Evolutionary conservation across 78 protist genomes (phyloP), one percentile per base, ranked within the genome.

Genomic region (Dictyostelium purpureum): DNA sequence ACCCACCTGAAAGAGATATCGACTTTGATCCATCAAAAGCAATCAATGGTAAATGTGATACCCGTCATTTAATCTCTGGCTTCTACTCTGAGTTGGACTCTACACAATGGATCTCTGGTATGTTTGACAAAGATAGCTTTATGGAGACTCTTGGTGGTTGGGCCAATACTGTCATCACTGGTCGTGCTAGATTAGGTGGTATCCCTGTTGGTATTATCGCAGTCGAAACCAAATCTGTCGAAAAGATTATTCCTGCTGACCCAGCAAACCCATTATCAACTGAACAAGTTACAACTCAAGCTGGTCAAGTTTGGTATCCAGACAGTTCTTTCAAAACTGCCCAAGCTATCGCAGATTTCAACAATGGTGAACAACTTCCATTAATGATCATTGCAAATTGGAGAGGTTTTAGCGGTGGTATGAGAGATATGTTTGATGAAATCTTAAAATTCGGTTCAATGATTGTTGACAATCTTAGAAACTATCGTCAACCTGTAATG

Each of bases 241-340:
- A 96, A 65, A 59, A 66, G 79, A 59, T 95, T 59, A 73, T 71
- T 90, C 99, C 63, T 87, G 99, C 95, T 2, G 99, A 99, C 45
- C 99, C 99, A 0, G 99, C 99, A 63, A 95, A 97, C 90, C 96
- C 96, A 40, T 87, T 76, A 18, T 94, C 97, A 9, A 43, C 78
- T 31, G 96, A 92, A 56, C 69, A 69, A 14, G 83, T 89, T 33
- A 57, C 69, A 40, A 65, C 89, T 43, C 98, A 98, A 89, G 98
- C 99, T 4, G 99, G 97, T 33, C 98, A 97, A 88, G 98, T 98
- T 77, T 98, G 99, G 99, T 98, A 70, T 94, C 99, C 99, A 7
- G 98, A 98, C 94, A 81, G 96, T 11, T 97, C 99, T 4, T 97
- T 21, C 97, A 98, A 98, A 87, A 98, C 99, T 38, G 98, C 99